These are phyloP conservation scores for Gloeopeniophorella convolvens DNA, from an alignment of 768 basidiomycete genomes.

Conservation along the genomic window DNA sequence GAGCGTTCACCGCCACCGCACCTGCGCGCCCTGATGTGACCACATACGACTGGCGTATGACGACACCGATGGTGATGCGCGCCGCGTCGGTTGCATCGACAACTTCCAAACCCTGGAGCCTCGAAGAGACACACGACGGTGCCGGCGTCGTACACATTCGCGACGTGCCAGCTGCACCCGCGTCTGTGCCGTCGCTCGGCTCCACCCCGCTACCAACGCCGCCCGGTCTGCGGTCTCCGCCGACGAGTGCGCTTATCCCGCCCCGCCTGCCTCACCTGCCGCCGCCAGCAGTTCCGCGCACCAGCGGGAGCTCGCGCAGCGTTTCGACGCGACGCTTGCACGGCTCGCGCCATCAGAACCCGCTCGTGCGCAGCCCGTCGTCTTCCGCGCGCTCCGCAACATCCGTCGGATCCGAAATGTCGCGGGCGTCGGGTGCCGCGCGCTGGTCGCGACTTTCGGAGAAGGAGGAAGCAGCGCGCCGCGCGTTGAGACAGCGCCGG, in stretches of 20 bases:
- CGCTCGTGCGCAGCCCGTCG: neutral
- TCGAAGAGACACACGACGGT: slow-evolving; percentile 36
- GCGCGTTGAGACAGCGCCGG: slow-evolving; percentile 15
- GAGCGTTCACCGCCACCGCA: neutral
- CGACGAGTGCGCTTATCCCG: neutral
- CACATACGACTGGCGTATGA: neutral
- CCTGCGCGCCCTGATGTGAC: neutral
- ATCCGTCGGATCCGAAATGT: slow-evolving; percentile 21
- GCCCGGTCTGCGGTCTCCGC: neutral
- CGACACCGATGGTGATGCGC: neutral
- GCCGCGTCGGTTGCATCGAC: neutral
- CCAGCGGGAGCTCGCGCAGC: neutral
- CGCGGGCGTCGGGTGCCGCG: slow-evolving; percentile 6
- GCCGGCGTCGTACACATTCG: slow-evolving; percentile 35
- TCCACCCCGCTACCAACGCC: neutral
- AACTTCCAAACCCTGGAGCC: slow-evolving; percentile 31
- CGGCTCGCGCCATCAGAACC: neutral
- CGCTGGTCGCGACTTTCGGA: slow-evolving; percentile 13
- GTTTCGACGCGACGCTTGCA: slow-evolving; percentile 2
- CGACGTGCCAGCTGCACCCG: slow-evolving; percentile 8
- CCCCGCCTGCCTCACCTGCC: slow-evolving; percentile 3
- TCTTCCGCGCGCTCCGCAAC: slow-evolving; percentile 10
- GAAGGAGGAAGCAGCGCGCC: slow-evolving; percentile 18
- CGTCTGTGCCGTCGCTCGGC: neutral
- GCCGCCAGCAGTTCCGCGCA: slow-evolving; percentile 2